Percentiles rank a stretch among this genome's conserved stretches.
These are phyloP conservation scores for Pythium biforme DNA, from an alignment of 352 stramenopile genomes.

Conservation along the genomic window DNA sequence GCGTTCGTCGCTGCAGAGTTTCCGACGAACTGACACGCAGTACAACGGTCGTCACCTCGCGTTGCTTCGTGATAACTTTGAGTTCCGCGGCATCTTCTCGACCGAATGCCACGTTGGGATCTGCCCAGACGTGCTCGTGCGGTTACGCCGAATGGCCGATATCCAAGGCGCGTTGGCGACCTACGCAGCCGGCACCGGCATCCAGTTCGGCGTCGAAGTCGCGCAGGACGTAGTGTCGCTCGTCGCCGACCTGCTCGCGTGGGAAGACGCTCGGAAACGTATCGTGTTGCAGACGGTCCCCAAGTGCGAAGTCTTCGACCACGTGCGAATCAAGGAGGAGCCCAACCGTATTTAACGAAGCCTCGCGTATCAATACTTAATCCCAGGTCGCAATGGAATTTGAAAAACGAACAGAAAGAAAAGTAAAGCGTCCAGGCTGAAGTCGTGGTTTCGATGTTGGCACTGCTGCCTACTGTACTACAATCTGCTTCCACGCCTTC, in stretches of 20 bases:
- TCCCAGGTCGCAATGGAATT: conserved; percentile 16
- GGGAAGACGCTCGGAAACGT: conserved; percentile 60
- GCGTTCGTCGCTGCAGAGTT: conserved; percentile 44
- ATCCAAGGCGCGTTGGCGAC: conserved; percentile 70
- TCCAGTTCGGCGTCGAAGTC: conserved; percentile 79
- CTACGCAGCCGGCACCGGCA: conserved; percentile 58
- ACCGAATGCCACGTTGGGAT: conserved; percentile 50
- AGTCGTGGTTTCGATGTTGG: too few relatives aligned
- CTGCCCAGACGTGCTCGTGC: conserved; percentile 47
- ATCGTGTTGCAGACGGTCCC: conserved; percentile 30
- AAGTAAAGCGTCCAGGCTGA: too few relatives aligned
- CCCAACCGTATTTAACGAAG: conserved; percentile 12
- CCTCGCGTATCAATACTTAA: conserved; percentile 1
- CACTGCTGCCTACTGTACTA: too few relatives aligned
- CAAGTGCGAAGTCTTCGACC: neutral
- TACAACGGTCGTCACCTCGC: conserved; percentile 64
- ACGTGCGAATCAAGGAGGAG: conserved; percentile 16
- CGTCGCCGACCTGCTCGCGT: conserved; percentile 65
- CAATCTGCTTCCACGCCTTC: neutral
- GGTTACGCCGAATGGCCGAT: conserved; percentile 73
- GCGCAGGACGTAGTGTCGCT: conserved; percentile 76
- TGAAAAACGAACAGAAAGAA: too few relatives aligned
- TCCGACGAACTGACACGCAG: conserved; percentile 38
- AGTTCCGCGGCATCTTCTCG: conserved; percentile 64
- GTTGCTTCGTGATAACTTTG: conserved; percentile 61